These are phyloP conservation scores for Skeletonema costatum DNA, from an alignment of 108 stramenopile genomes.

Conservation along the genomic window DNA sequence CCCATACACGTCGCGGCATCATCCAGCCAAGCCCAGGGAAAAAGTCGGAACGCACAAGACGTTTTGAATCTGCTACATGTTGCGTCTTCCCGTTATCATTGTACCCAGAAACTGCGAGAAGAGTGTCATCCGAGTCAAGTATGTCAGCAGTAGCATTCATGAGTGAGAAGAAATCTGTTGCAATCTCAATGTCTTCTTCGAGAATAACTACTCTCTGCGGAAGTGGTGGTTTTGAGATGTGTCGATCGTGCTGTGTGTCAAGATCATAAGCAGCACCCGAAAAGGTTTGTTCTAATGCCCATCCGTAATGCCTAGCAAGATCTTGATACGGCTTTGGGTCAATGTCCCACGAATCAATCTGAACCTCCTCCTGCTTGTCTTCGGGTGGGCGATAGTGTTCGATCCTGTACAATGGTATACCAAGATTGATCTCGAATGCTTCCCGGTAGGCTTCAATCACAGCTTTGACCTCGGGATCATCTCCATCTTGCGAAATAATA, in stretches of 20 bases:
- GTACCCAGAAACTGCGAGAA: constrained; percentile 91
- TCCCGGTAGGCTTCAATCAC: constrained; percentile 53
- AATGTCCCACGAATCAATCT: constrained; percentile 16
- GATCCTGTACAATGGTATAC: constrained; percentile 65
- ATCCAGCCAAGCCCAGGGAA: constrained; percentile 98
- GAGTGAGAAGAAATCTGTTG: constrained; percentile 90
- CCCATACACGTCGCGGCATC: constrained; percentile 83
- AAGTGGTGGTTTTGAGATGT: constrained; percentile 6
- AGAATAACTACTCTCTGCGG: constrained; percentile 80
- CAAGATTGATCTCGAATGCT: constrained; percentile 48
- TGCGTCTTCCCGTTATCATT: constrained; percentile 90
- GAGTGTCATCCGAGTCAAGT: constrained; percentile 70
- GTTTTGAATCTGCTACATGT: constrained; percentile 50
- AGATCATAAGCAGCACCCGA: constrained; percentile 23
- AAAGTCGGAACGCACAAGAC: constrained; percentile 87
- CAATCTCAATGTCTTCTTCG: constrained; percentile 92
- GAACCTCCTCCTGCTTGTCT: constrained; percentile 7
- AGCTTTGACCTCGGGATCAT: constrained; percentile 37
- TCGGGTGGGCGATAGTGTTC: constrained; percentile 35
- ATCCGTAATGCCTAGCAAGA: constrained; percentile 82
- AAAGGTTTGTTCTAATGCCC: constrained; percentile 82
- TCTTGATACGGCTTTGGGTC: constrained; percentile 52
- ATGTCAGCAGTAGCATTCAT: constrained; percentile 82
- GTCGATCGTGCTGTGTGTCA: constrained; percentile 23
- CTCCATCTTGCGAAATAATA: constrained; percentile 87